Conservation (phyloP, 164 flowering plant species). For the Aristolochia californica region DNA sequence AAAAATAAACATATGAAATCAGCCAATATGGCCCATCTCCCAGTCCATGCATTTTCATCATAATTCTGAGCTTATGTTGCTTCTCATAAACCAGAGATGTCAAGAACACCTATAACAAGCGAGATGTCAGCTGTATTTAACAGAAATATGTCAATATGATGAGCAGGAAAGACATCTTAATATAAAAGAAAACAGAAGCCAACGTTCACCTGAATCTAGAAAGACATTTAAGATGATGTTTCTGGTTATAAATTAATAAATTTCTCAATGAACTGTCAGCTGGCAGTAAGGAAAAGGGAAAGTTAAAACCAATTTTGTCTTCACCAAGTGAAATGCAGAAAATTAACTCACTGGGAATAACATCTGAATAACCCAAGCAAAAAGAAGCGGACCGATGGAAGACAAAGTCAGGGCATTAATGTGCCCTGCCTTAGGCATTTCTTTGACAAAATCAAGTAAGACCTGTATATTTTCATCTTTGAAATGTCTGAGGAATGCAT, state of each 20-base stretch:
- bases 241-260: too few species aligned
- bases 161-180: too few species aligned
- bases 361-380: constrained; percentile 68
- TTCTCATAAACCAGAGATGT: constrained; percentile 30
- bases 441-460: constrained; percentile 68
- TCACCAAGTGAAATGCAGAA: too few species aligned
- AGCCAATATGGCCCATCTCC: constrained; percentile 33
- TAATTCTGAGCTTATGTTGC: constrained; percentile 26
- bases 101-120: constrained; percentile 22
- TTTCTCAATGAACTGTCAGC: too few species aligned
- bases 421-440: constrained; percentile 77
- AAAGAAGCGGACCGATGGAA: constrained; percentile 81
- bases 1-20: constrained; percentile 22
- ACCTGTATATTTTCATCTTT: constrained; percentile 47
- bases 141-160: too few species aligned
- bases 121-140: too few species aligned
- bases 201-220: too few species aligned
- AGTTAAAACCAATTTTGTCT: too few species aligned
- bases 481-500: constrained; percentile 65
- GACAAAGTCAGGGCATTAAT: constrained; percentile 46
- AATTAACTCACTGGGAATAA: constrained; percentile 65
- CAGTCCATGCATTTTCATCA: constrained; percentile 44
- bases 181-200: too few species aligned
- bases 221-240: too few species aligned
- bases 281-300: too few species aligned